Conservation (phyloP, 2,329 filamentous ascomycete species). For the Bipolaris victoriae region DNA sequence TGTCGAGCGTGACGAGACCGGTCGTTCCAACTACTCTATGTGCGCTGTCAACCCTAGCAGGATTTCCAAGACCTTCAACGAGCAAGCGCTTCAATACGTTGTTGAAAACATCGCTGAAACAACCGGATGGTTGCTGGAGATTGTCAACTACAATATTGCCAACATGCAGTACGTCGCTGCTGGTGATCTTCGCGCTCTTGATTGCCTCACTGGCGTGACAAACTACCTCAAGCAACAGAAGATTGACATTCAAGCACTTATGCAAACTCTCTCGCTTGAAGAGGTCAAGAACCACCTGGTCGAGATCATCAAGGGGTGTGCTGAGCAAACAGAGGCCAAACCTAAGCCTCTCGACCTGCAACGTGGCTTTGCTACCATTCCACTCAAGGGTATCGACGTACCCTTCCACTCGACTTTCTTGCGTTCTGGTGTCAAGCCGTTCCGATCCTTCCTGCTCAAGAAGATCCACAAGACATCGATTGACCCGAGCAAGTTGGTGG, state of each 20-base stretch:
- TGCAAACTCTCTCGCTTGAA: slow-evolving; percentile 83
- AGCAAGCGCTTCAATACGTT: slow-evolving; percentile 94
- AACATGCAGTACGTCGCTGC: slow-evolving; percentile 74
- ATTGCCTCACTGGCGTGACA: slow-evolving; percentile 75
- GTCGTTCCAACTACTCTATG: slow-evolving; percentile 98
- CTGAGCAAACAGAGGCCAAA: slow-evolving; percentile 86
- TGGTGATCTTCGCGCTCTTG: slow-evolving; percentile 69
- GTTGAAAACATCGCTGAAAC: slow-evolving; percentile 94
- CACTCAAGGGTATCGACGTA: slow-evolving; percentile 95
- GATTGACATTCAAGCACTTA: slow-evolving; percentile 93
- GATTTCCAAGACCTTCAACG: slow-evolving; percentile 98
- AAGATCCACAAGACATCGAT: slow-evolving; percentile 99
- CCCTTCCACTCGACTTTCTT: slow-evolving; percentile 99
- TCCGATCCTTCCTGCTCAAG: slow-evolving; percentile 97
- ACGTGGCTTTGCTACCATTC: slow-evolving; percentile 96
- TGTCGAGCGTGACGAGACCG: slow-evolving; percentile 90
- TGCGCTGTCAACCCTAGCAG: slow-evolving; percentile 98
- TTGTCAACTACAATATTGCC: slow-evolving; percentile 90
- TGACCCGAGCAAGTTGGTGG: slow-evolving; percentile 93
- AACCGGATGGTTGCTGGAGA: slow-evolving; percentile 94
- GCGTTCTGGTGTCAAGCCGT: slow-evolving; percentile 97
- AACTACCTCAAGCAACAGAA: slow-evolving; percentile 97
- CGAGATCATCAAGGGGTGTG: slow-evolving; percentile 88
- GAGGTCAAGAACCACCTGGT: slow-evolving; percentile 89
- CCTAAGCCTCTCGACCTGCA: slow-evolving; percentile 86